Evolutionary conservation across 1,284 basidiomycete genomes (phyloP), one percentile per base, ranked within the genome.

Genomic region (Sporisorium iseilematis-ciliati): DNA sequence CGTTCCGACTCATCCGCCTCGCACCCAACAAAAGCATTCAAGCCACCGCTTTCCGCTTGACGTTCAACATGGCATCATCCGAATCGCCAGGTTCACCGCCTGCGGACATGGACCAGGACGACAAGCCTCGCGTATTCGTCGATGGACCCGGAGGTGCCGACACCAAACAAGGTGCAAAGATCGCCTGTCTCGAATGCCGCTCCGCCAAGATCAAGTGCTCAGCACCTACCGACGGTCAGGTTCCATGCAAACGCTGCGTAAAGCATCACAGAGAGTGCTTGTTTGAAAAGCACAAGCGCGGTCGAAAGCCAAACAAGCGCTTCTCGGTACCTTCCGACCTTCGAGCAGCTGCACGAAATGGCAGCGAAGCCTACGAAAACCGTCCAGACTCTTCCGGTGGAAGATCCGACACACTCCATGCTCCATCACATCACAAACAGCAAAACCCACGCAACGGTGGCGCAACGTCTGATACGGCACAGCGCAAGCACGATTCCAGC

Each of bases 151-250:
- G 79, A 21, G 77, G 79, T 23, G 65, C 71, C 41, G 79, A 81
- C 29, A 77, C 78, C 41, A 81, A 81, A 48, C 77, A 77, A 42
- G 79, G 79, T 29, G 79, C 79, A 33, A 70, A 76, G 50, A 81
- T 81, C 21, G 72, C 72, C 23, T 80, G 78, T 46, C 73, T 80
- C 48, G 78, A 80, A 35, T 80, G 78, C 64, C 70, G 78, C 14
- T 69, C 67, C 20, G 78, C 78, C 46, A 80, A 80, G 60, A 75
- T 79, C 68, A 73, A 77, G 18, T 81, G 79, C 42, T 81, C 79
- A 18, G 73, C 79, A 6, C 79, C 79, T 20, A 80, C 73, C 23
- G 79, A 81, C 46, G 79, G 79, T 3, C 57, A 68, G 33, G 79
- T 81, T 20, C 79, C 79, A 18, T 81, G 79, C 61, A 78, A 76